These are phyloP conservation scores for Neurospora sp. DNA, from an alignment of 495 filamentous ascomycete species.

Conservation along the genomic window DNA sequence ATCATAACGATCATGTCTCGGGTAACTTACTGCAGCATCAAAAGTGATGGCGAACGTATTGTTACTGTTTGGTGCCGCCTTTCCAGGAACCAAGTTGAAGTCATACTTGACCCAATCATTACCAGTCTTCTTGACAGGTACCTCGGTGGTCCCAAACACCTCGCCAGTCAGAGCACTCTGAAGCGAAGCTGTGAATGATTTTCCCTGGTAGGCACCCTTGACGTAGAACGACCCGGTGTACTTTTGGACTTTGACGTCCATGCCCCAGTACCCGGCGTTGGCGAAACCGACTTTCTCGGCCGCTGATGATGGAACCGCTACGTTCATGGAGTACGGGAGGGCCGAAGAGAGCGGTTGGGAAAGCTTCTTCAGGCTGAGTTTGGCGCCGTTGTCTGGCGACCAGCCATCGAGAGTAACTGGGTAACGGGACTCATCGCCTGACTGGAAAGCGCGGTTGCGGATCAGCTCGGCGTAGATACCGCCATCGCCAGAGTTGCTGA, in stretches of 20 bases:
- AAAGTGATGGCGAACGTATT: constrained; percentile 58
- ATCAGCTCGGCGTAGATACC: constrained; percentile 69
- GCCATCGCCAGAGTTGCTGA: constrained; percentile 67
- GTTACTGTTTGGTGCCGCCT: constrained; percentile 45
- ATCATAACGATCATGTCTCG: neutral
- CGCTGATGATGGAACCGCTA: constrained; percentile 17
- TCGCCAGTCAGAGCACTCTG: constrained; percentile 37
- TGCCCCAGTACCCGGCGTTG: constrained; percentile 53
- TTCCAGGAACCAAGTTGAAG: constrained; percentile 32
- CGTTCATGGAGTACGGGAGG: constrained; percentile 50
- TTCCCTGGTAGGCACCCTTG: constrained; percentile 29
- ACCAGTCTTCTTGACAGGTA: constrained; percentile 23
- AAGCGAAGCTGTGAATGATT: constrained; percentile 33
- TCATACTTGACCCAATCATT: constrained; percentile 38
- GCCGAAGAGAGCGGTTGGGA: constrained; percentile 39
- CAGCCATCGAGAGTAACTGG: constrained; percentile 42
- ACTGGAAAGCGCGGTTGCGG: constrained; percentile 59
- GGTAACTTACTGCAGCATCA: constrained; percentile 29
- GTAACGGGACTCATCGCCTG: constrained; percentile 14
- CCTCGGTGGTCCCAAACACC: constrained; percentile 30
- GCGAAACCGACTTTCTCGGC: constrained; percentile 41
- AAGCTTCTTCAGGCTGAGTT: constrained; percentile 39
- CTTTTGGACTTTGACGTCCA: constrained; percentile 41
- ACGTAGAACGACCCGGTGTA: constrained; percentile 52
- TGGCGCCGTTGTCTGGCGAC: constrained; percentile 40